Evolutionary conservation across 202 grass and related monocot genomes (phyloP).

Genomic region (Carex arenaria): DNA sequence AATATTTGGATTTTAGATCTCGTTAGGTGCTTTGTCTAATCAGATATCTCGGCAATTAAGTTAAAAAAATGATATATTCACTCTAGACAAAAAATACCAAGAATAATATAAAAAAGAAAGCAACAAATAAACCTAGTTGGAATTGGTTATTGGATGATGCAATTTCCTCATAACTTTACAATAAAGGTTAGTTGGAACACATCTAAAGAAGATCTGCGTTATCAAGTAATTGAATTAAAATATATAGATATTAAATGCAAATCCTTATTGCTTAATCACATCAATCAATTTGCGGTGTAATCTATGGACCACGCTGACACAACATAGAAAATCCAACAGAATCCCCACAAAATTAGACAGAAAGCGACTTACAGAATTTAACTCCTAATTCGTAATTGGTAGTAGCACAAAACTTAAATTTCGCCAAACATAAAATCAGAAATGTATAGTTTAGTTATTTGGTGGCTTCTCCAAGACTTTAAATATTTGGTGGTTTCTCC

Average conservation of each 20-base stretch:
- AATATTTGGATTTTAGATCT: neutral
- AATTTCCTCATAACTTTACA: neutral
- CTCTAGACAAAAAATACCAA: neutral
- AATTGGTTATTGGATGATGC: neutral
- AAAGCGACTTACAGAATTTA: slow-evolving; percentile 4
- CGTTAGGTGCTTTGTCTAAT: slow-evolving; percentile 10
- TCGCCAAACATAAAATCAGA: neutral
- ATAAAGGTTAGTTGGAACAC: neutral
- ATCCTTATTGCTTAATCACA: slow-evolving; percentile 2
- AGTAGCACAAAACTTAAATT: neutral
- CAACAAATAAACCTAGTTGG: neutral
- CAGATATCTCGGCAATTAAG: neutral
- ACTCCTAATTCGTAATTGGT: neutral
- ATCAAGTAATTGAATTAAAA: neutral
- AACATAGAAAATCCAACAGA: slow-evolving; percentile 3
- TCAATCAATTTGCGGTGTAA: neutral
- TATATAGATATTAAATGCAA: neutral
- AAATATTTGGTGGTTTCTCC: neutral
- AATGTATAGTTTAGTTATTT: neutral
- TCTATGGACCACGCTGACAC: neutral
- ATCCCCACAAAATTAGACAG: slow-evolving; percentile 9
- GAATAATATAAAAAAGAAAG: neutral
- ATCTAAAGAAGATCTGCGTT: neutral
- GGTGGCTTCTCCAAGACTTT: neutral
- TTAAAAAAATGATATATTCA: neutral